Base-by-base conservation (phyloP, 352 stramenopile genomes). In the Globisporangium middletonii region DNA sequence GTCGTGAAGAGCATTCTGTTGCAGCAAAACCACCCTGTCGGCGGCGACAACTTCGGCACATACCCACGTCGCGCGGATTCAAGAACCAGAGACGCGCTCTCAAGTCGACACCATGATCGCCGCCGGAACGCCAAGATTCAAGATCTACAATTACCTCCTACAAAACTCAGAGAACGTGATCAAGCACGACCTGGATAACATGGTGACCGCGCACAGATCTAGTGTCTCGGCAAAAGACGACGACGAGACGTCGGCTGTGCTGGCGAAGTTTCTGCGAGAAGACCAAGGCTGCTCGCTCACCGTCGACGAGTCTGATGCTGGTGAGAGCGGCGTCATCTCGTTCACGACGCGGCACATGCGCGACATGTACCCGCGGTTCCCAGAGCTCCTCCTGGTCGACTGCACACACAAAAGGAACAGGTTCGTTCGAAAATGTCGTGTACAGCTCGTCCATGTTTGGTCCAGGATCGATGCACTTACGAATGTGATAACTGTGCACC, bases 381-480 rank as follows among this genome's bases (percentile, higher is more conserved):
- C 9, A 0, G 65, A 71, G 57, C 23, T 68, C 8, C 35, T 68
- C 1, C 50, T 65, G 0, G 26, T 71, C 0, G 60, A 68, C 19
- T 65, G 43, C 4, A 71, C 56, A 0, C 64, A 71, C 57, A 68
- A 65, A 26, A 65, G 49, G 0, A 68, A 71, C 33, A 26, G 50
- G 56, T 68, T 23, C 9, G 41, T 12, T 19, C 16, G 41, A 16
- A 45, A 12, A 16, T 19, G 23, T 23, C 23, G 23, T 23, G 23
- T 23, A 23, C 23, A 23, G 23, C 23, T 23, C 23, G n/a, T 53
- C 2, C 59, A 60, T 49, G 47, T 33, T 46, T 28, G 23, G 23
- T 23, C 23, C 23, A 23, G 23, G 23, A 23, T 23, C 23, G 23
- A 23, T 23, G 23, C 23, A 23, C 23, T 23, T 23, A 23, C 23